Evolutionary conservation across 2,329 filamentous ascomycete genomes (phyloP).

Genomic region (Alternaria ethzedia): DNA sequence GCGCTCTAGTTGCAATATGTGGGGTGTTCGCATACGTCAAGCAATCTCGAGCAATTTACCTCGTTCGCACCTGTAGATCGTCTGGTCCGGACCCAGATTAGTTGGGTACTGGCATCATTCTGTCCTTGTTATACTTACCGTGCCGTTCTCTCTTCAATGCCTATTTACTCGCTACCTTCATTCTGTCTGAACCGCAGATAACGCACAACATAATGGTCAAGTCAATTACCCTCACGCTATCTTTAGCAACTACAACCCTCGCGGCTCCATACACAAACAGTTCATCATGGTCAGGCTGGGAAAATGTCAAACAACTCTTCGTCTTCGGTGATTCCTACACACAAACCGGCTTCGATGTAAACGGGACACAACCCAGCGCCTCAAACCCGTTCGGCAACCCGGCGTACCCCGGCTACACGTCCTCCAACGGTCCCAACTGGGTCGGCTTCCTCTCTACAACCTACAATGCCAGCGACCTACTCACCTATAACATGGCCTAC

Average conservation of each 20-base stretch:
- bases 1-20: constrained; percentile 21
- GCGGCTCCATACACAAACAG: constrained; percentile 24
- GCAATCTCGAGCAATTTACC: constrained; percentile 35
- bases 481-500: constrained; percentile 61
- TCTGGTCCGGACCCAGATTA: constrained; percentile 19
- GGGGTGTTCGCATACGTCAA: constrained; percentile 22
- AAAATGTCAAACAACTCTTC: constrained; percentile 43
- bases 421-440: constrained; percentile 61
- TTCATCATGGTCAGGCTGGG: constrained; percentile 42
- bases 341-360: constrained; percentile 64
- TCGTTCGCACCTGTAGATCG: constrained; percentile 25
- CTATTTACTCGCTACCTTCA: neutral
- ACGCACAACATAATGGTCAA: constrained; percentile 26
- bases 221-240: constrained; percentile 27
- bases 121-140: constrained; percentile 13
- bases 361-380: constrained; percentile 57
- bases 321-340: constrained; percentile 65
- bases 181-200: neutral
- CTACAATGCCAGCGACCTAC: constrained; percentile 51
- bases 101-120: constrained; percentile 14
- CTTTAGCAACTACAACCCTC: constrained; percentile 25
- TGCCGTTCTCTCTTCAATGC: neutral
- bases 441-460: constrained; percentile 54
- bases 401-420: constrained; percentile 53
- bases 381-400: constrained; percentile 69